A percentile compares a stretch with the other conserved stretches of the same genome.
Evolutionary conservation across 352 stramenopile genomes (phyloP).

Genomic region (Globisporangium spiculum): DNA sequence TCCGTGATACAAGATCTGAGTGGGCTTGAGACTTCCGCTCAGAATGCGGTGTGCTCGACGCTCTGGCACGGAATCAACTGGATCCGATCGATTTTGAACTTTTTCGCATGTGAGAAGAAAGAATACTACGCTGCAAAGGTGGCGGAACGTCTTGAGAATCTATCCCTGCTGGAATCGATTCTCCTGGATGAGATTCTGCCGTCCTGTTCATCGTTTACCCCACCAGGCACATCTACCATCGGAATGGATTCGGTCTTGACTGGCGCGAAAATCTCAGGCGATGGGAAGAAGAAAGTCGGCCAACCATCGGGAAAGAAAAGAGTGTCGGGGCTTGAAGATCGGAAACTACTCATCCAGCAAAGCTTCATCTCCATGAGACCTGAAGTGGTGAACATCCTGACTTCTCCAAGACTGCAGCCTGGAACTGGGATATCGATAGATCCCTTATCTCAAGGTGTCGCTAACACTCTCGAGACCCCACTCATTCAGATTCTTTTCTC

Average conservation of each 20-base stretch:
- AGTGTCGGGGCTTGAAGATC: constrained; percentile 14
- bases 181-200: constrained; percentile 34
- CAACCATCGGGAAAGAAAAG: constrained; percentile 22
- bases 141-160: constrained; percentile 39
- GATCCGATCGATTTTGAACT: constrained; percentile 59
- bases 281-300: constrained; percentile 29
- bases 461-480: constrained; percentile 11
- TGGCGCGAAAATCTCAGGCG: constrained; percentile 2
- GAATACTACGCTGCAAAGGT: constrained; percentile 36
- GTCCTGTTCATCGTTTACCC: constrained; percentile 26
- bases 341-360: constrained; percentile 20
- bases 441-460: constrained; percentile 8
- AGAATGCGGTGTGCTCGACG: constrained; percentile 40
- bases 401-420: constrained; percentile 18
- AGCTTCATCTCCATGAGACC: constrained; percentile 32
- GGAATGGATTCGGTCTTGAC: neutral
- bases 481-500: constrained; percentile 19
- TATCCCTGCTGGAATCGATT: constrained; percentile 38
- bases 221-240: constrained; percentile 19
- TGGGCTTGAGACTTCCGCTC: constrained; percentile 27
- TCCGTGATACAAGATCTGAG: constrained; percentile 44
- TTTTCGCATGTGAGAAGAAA: constrained; percentile 36
- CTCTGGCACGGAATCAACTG: constrained; percentile 65
- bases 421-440: neutral
- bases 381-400: constrained; percentile 36